A percentile compares a stretch with the other conserved stretches of the same genome.
These are phyloP conservation scores for Xylariaceae sp. DNA, from an alignment of 2,329 filamentous ascomycete genomes.

Conservation along the genomic window DNA sequence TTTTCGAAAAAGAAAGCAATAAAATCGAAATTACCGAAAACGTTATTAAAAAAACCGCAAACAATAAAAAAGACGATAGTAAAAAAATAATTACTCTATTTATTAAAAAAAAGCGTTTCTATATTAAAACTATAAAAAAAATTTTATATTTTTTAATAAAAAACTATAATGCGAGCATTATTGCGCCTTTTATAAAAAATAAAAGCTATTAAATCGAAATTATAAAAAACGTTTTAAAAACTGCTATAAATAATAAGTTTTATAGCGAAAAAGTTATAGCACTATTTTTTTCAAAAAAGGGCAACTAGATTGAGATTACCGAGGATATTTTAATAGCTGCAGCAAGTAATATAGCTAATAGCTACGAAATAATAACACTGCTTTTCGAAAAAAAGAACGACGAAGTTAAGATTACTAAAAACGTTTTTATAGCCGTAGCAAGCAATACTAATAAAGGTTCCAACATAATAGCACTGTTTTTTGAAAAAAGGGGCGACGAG, in stretches of 20 bases:
- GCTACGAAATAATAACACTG: neutral
- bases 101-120: no score
- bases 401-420: neutral
- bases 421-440: neutral
- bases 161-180: neutral
- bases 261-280: neutral
- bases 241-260: neutral
- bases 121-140: no score
- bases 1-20: neutral
- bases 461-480: neutral
- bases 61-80: no score
- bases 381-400: neutral
- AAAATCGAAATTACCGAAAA: no score
- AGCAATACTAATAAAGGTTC: neutral
- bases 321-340: neutral
- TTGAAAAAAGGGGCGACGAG: neutral
- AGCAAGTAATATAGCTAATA: neutral
- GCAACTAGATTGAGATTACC: neutral
- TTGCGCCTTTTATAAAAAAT: neutral
- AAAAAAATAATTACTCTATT: no score
- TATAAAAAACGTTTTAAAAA: neutral
- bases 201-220: neutral
- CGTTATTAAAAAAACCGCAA: no score
- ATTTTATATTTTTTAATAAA: neutral
- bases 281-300: neutral